phyloP scores from a whole-genome alignment of 345 rosid genomes.

The Eucalyptus victrix region DNA sequence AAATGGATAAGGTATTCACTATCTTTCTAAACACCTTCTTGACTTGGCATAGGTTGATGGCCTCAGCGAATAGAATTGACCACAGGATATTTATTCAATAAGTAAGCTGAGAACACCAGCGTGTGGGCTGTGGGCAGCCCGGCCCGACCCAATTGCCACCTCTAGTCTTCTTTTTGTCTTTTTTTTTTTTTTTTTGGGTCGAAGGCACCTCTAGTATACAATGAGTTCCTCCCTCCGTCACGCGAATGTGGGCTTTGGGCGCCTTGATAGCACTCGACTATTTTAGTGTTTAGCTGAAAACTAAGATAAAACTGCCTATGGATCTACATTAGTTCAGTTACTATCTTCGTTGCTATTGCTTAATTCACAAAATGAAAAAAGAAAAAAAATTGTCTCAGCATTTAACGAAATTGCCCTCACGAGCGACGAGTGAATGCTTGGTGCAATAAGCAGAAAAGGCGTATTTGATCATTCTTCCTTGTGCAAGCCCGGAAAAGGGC shows the following conservation, averaged over 20 bases:
- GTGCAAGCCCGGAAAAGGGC: background rate
- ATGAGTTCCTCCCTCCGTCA: background rate
- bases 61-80: background rate
- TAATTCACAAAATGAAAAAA: background rate
- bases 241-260: background rate
- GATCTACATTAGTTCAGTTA: background rate
- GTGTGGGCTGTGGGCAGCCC: background rate
- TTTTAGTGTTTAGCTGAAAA: background rate
- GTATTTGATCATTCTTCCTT: background rate
- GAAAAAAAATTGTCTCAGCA: fast-evolving
- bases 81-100: background rate
- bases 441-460: background rate
- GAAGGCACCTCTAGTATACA: background rate
- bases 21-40: background rate
- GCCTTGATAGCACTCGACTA: background rate
- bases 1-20: background rate
- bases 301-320: background rate
- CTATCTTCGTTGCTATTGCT: background rate
- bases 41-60: background rate
- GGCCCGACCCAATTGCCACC: background rate
- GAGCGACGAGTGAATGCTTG: fast-evolving
- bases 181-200: no score
- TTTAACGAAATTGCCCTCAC: background rate
- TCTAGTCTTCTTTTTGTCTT: background rate
- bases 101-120: background rate